A percentile compares a stretch with the other conserved stretches of the same genome.
phyloP scores from a whole-genome alignment of 108 stramenopile genomes.

The Skeletonema costatum region DNA sequence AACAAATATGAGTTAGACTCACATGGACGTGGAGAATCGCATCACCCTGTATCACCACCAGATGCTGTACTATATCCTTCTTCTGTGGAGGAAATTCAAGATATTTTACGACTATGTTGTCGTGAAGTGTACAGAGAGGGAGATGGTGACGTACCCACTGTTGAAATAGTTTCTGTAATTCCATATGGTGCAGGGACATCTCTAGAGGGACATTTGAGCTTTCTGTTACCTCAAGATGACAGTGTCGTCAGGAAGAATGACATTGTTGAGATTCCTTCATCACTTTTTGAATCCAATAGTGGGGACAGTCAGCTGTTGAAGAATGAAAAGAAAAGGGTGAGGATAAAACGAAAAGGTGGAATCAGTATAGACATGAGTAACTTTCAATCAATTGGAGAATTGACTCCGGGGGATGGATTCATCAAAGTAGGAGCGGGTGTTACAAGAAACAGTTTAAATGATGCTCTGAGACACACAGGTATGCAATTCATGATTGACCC shows the following conservation, averaged over 20 bases:
- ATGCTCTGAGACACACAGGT: slow-evolving; percentile 76
- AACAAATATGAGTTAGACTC: slow-evolving; percentile 70
- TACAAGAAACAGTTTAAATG: slow-evolving; percentile 72
- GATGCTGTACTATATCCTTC: slow-evolving; percentile 76
- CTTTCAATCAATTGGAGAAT: slow-evolving; percentile 46
- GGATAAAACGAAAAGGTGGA: slow-evolving; percentile 51
- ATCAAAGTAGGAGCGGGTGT: slow-evolving; percentile 78
- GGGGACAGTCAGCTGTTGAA: not conserved
- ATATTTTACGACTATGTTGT: slow-evolving; percentile 65
- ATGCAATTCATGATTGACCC: slow-evolving; percentile 95
- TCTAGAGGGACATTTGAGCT: slow-evolving; percentile 88
- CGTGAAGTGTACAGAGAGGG: slow-evolving; percentile 21
- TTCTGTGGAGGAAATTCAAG: slow-evolving; percentile 73
- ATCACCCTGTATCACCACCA: slow-evolving; percentile 71
- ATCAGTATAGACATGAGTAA: slow-evolving; percentile 72
- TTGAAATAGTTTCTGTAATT: slow-evolving; percentile 77
- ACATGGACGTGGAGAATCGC: slow-evolving; percentile 81
- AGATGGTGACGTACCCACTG: slow-evolving; percentile 8
- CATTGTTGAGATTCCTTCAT: slow-evolving; percentile 26
- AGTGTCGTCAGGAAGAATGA: slow-evolving; percentile 1
- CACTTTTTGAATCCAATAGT: slow-evolving; percentile 14
- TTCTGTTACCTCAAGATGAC: slow-evolving; percentile 33
- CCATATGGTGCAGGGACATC: slow-evolving; percentile 95
- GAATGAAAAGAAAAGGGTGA: slow-evolving; percentile 26
- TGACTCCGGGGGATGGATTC: slow-evolving; percentile 52